phyloP scores from a whole-genome alignment of 2,329 filamentous ascomycete species.

The Hysterium pulicare region DNA sequence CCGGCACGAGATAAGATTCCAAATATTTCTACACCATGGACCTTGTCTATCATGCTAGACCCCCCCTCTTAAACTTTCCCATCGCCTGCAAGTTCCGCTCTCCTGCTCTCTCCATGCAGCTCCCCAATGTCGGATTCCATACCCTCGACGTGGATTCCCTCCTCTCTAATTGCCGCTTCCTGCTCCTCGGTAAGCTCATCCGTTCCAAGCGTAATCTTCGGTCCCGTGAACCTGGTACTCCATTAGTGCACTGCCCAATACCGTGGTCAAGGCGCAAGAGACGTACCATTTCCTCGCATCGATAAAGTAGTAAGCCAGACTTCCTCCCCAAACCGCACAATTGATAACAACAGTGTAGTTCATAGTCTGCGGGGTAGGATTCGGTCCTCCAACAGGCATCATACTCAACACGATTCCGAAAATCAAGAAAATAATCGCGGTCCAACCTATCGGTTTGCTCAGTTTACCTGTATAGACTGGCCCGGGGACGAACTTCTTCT shows the following conservation, averaged over 20 bases:
- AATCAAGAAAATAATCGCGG: slow-evolving; percentile 52
- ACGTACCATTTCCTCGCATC: slow-evolving; percentile 53
- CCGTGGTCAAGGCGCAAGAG: no score
- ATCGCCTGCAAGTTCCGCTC: no score
- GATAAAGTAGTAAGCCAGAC: slow-evolving; percentile 53
- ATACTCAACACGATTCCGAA: slow-evolving; percentile 58
- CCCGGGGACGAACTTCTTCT: slow-evolving; percentile 55
- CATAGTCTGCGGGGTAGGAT: slow-evolving; percentile 52
- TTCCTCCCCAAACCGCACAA: slow-evolving; percentile 56
- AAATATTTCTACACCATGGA: no score
- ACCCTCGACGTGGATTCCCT: slow-evolving; percentile 17
- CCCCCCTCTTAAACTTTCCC: no score
- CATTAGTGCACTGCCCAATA: not conserved
- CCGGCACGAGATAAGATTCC: no score
- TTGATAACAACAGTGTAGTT: slow-evolving; percentile 65
- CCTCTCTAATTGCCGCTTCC: slow-evolving; percentile 12
- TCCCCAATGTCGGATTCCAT: not conserved
- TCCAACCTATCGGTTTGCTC: slow-evolving; percentile 52
- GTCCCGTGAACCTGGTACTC: slow-evolving; percentile 49
- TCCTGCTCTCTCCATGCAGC: no score
- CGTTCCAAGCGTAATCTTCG: slow-evolving; percentile 53
- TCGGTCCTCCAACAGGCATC: slow-evolving; percentile 56
- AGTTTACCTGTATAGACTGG: slow-evolving; percentile 57
- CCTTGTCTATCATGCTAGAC: no score
- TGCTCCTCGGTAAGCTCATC: slow-evolving; percentile 15